Evolutionary conservation across 768 basidiomycete genomes (phyloP).

Genomic region (Serendipita sp.): DNA sequence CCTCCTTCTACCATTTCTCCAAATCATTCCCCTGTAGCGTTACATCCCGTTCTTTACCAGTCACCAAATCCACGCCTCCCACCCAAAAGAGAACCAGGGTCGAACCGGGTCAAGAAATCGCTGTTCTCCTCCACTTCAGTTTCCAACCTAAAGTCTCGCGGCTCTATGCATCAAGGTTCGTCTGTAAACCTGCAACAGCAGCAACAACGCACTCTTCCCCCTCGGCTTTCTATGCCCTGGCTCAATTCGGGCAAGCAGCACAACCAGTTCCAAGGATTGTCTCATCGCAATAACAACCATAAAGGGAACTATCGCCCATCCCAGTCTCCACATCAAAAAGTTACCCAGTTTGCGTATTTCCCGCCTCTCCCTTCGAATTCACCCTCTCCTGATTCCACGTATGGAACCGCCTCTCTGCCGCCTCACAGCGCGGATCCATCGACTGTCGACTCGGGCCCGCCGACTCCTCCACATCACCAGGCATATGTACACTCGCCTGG

Average conservation of each 20-base stretch:
- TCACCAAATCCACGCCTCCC: slow-evolving; percentile 12
- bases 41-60: slow-evolving; percentile 18
- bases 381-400: background rate
- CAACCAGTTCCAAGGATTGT: too few relatives aligned
- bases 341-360: slow-evolving; percentile 12
- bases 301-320: too few relatives aligned
- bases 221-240: slow-evolving; percentile 1
- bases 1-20: slow-evolving; percentile 18
- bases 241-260: background rate
- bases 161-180: background rate
- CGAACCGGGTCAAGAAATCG: background rate
- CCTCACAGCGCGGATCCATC: background rate
- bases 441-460: slow-evolving; percentile 2
- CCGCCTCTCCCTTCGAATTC: background rate
- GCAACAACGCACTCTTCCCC: background rate
- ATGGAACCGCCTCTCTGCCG: background rate
- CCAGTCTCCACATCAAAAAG: slow-evolving; percentile 12
- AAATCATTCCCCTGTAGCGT: slow-evolving; percentile 15
- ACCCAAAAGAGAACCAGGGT: background rate
- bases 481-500: background rate
- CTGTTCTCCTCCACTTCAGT: background rate
- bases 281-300: too few relatives aligned
- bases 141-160: background rate
- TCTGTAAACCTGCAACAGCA: background rate
- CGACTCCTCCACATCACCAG: slow-evolving; percentile 16